Evolutionary conservation across 2,329 filamentous ascomycete species (phyloP).

Genomic region (Ascochyta pisi): DNA sequence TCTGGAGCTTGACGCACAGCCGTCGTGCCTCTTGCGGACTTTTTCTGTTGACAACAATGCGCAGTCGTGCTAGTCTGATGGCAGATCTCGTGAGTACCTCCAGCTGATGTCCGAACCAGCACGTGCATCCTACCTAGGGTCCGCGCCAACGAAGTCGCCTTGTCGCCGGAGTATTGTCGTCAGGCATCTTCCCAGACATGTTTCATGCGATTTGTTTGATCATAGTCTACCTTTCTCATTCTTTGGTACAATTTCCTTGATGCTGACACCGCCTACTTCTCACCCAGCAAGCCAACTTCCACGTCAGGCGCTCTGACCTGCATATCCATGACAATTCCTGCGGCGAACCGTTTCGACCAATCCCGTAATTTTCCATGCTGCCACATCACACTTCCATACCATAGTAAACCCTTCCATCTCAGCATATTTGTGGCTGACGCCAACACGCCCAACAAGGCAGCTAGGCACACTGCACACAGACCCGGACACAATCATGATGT

Average conservation of each 20-base stretch:
- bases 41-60: slow-evolving; percentile 7
- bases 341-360: neutral
- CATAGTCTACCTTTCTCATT: neutral
- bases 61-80: neutral
- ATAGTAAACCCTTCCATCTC: too few species aligned
- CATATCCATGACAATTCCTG: neutral
- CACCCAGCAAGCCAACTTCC: neutral
- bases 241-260: too few species aligned
- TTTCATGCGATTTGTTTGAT: neutral
- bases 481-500: slow-evolving; percentile 6
- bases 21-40: neutral
- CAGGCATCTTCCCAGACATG: neutral
- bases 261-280: neutral
- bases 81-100: neutral
- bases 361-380: neutral
- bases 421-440: neutral
- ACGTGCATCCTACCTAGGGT: slow-evolving; percentile 2
- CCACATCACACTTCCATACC: neutral
- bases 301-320: neutral
- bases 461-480: slow-evolving; percentile 4
- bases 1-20: neutral
- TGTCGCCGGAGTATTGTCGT: neutral
- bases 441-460: slow-evolving; percentile 7
- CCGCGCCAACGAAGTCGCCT: neutral
- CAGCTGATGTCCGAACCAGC: neutral